phyloP scores from a whole-genome alignment of 371 early-diverging fungal species.

The Chytridium lagenaria region DNA sequence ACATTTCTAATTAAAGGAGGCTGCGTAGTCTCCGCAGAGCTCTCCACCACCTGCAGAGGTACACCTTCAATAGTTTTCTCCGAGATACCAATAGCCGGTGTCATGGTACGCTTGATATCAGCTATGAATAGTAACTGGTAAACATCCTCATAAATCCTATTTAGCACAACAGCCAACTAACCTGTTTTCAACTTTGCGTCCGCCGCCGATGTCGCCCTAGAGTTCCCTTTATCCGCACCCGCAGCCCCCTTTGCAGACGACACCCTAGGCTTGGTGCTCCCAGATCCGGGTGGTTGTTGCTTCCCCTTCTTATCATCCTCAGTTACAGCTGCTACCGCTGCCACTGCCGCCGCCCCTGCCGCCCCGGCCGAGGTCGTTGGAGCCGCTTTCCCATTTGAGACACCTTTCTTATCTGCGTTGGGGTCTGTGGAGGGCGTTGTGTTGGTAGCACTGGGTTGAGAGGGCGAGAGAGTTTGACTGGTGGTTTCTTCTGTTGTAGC shows the following conservation, averaged over 20 bases:
- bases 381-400: neutral
- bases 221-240: conserved; percentile 4
- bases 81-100: neutral
- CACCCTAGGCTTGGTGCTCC: conserved; percentile 25
- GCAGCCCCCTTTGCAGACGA: conserved; percentile 18
- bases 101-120: neutral
- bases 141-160: neutral
- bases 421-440: no score
- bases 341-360: neutral
- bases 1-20: conserved; percentile 33
- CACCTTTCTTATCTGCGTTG: conserved; percentile 11
- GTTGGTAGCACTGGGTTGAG: no score
- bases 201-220: conserved; percentile 19
- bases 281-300: conserved; percentile 12
- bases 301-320: conserved; percentile 34
- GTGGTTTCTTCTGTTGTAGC: neutral
- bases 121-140: neutral
- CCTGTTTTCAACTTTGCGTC: conserved; percentile 7
- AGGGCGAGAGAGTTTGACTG: neutral
- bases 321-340: neutral
- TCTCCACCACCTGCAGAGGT: neutral
- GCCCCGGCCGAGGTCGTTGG: neutral
- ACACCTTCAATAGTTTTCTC: conserved; percentile 1
- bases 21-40: conserved; percentile 19
- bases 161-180: conserved; percentile 8